phyloP scores from a whole-genome alignment of 768 basidiomycete genomes.

The Myochromella boudieri region DNA sequence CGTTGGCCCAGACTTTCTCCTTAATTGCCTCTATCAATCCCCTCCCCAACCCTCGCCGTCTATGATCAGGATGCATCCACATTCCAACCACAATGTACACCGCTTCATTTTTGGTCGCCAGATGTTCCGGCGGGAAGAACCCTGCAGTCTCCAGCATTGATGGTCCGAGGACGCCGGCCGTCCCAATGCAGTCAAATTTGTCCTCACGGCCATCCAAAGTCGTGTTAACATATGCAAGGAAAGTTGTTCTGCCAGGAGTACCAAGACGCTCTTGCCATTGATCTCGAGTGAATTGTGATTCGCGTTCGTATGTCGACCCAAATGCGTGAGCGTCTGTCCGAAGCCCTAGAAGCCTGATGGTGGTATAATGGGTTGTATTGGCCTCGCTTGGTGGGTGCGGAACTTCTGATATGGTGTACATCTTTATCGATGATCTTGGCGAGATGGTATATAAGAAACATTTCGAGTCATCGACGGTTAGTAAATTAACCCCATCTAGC shows the following conservation, averaged over 20 bases:
- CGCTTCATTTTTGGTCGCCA: constrained; percentile 1
- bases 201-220: not conserved
- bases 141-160: constrained; percentile 5
- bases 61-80: constrained; percentile 11
- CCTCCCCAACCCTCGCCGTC: constrained; percentile 8
- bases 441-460: not conserved
- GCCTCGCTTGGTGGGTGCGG: constrained; percentile 18
- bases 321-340: constrained; percentile 28
- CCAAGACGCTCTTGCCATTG: constrained; percentile 26
- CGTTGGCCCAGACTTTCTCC: not conserved
- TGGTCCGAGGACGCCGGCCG: constrained; percentile 18
- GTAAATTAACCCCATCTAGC: not conserved
- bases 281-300: constrained; percentile 21
- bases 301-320: constrained; percentile 24
- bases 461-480: not conserved
- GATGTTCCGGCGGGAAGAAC: not conserved
- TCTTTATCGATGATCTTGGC: not conserved
- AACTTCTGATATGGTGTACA: constrained; percentile 17
- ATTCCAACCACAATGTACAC: constrained; percentile 8
- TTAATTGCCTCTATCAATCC: constrained; percentile 2
- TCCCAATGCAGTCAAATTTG: constrained; percentile 15
- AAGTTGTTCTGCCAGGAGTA: constrained; percentile 18
- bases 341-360: constrained; percentile 26
- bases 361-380: constrained; percentile 19
- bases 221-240: constrained; percentile 14